Evolutionary conservation across 441 rosid species (phyloP), one percentile per base, ranked within the genome.

Genomic region (Gossypium schwendimanii): DNA sequence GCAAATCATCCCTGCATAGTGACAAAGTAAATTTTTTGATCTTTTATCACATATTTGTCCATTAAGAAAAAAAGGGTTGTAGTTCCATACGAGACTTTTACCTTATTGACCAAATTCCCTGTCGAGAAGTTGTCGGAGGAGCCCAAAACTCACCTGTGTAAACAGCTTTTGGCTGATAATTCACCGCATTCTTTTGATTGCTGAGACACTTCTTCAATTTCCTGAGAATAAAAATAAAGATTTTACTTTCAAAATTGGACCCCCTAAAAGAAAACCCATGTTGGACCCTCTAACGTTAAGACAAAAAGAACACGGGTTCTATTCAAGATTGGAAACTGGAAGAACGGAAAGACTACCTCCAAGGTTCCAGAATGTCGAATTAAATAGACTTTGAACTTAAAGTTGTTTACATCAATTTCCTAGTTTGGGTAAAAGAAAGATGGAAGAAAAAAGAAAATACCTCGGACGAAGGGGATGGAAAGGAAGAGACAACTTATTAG

Each of bases 71-170:
- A 20, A 3, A 33, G 6, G 20, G 4, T 12, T 6, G n/a, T 31
- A 17, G 17, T 18, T 39, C 28, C 50, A 71, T 21, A 0, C 3
- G 11, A 77, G 24, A 14, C 10, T 49, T 50, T 50, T 70, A 94
- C 97, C 99, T 88, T 54, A 94, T 89, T 41, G 97, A 94, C 96
- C 98, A 95, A 73, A 95, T 75, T 69, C 94, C 98, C 55, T 62
- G 80, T 33, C 84, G 83, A 58, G 84, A 73, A 24, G 71, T 79
- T 72, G 31, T 74, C 72, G 80, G 86, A 12, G 89, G 81, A 0
- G 81, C 74, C 90, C 82, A 83, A 15, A 64, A 55, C 33, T 84
- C 77, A 2, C 86, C 85, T 15, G 91, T 79, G 60, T 83, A 84
- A 18, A 84, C 81, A 12, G 96, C 91, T 77, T 74, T 86, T 58